Percentiles rank a stretch among this genome's conserved stretches.
Evolutionary conservation across 2,329 filamentous ascomycete species (phyloP).

Genomic region (Pseudopyricularia javanii): DNA sequence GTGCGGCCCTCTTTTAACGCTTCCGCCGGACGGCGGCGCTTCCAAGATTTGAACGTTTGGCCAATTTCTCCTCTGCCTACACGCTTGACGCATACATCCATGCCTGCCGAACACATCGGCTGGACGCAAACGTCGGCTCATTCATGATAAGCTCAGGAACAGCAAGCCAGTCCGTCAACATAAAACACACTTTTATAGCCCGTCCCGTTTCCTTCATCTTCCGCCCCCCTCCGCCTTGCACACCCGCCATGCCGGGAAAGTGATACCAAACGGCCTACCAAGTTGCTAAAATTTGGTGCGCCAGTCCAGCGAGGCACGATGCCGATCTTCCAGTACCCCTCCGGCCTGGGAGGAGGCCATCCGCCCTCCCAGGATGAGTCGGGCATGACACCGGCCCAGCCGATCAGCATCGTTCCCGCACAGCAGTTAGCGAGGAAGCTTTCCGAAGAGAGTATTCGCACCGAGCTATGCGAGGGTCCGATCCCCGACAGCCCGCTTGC

Average conservation of each 20-base stretch:
- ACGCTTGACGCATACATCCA: no score
- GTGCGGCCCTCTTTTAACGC: no score
- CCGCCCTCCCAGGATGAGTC: constrained; percentile 10
- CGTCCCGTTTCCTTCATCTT: no score
- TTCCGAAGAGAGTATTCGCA: constrained; percentile 49
- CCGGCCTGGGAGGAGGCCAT: constrained; percentile 5
- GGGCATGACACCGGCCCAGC: constrained; percentile 6
- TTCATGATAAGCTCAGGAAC: no score
- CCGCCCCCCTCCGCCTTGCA: neutral
- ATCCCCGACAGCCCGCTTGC: constrained; percentile 21
- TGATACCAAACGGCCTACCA: neutral
- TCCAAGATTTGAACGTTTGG: no score
- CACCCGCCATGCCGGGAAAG: neutral
- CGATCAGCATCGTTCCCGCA: neutral
- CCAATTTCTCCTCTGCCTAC: no score
- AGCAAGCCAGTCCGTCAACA: neutral
- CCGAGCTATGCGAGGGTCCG: constrained; percentile 48
- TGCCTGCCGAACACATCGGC: no score
- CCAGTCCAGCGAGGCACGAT: constrained; percentile 20
- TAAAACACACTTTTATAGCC: neutral
- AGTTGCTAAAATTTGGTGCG: neutral
- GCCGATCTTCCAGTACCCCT: constrained; percentile 46
- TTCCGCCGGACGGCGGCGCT: no score
- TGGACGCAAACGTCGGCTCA: no score
- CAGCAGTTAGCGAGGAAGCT: constrained; percentile 18